phyloP scores from a whole-genome alignment of 2,329 filamentous ascomycete species.

The Venturia effusa region DNA sequence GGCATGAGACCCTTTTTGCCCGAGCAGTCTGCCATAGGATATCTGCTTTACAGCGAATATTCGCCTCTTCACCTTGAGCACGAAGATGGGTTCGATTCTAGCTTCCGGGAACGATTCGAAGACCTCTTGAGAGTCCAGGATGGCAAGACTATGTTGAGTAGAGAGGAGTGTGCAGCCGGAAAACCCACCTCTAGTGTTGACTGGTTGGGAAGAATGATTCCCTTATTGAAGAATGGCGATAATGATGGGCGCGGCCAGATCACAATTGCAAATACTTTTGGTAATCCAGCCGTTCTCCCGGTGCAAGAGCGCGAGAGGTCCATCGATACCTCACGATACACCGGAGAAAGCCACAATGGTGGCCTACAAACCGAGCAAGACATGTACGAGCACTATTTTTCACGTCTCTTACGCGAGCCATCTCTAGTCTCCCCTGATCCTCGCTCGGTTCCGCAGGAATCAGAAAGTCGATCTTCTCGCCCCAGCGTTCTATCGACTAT shows the following conservation, averaged over 20 bases:
- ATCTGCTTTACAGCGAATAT: conserved; percentile 10
- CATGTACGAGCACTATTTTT: conserved; percentile 6
- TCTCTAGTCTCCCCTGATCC: neutral
- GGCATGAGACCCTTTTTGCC: conserved; percentile 9
- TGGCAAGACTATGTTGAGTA: conserved; percentile 2
- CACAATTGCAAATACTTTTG: neutral
- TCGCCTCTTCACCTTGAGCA: conserved; percentile 12
- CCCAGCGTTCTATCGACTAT: conserved; percentile 40
- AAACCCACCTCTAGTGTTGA: neutral
- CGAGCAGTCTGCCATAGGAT: conserved; percentile 6
- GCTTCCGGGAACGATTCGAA: conserved; percentile 11
- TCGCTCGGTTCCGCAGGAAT: neutral
- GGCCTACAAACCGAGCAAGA: conserved; percentile 8
- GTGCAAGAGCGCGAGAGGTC: neutral
- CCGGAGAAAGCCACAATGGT: neutral
- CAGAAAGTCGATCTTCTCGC: neutral
- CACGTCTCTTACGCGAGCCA: neutral
- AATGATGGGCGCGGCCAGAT: neutral
- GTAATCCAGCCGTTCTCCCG: neutral
- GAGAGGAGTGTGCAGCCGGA: neutral
- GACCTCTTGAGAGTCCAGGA: conserved; percentile 8
- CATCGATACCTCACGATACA: neutral
- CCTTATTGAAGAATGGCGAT: neutral
- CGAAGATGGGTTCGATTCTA: conserved; percentile 7
- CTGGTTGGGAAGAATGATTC: conserved; percentile 1